These are phyloP conservation scores for Coemansia sp. DNA, from an alignment of 192 early-diverging fungal species.

Conservation along the genomic window DNA sequence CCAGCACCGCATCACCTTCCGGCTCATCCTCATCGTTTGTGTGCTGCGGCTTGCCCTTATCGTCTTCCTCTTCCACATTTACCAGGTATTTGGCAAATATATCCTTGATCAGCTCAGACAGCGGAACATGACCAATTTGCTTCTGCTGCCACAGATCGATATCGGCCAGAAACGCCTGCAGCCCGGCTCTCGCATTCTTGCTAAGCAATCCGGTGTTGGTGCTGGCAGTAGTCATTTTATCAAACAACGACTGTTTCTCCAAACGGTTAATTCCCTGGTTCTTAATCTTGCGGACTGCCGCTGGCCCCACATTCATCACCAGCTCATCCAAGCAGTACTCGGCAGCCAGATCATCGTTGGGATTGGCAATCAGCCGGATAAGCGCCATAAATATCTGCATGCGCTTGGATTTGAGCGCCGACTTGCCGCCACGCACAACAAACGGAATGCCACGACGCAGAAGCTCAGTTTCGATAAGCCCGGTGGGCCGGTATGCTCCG, in stretches of 20 bases:
- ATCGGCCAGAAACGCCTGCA: conserved; percentile 16
- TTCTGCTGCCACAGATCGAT: conserved; percentile 17
- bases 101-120: conserved; percentile 9
- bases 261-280: background rate
- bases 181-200: conserved; percentile 11
- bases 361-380: conserved; percentile 32
- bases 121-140: conserved; percentile 8
- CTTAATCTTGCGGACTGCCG: conserved; percentile 2
- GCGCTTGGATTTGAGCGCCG: conserved; percentile 34
- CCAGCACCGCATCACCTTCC: conserved; percentile 20
- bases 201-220: conserved; percentile 3
- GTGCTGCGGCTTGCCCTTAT: background rate
- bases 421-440: conserved; percentile 43
- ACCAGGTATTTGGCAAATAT: conserved; percentile 25
- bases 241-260: background rate
- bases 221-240: conserved; percentile 4
- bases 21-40: background rate
- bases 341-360: conserved; percentile 31
- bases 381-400: conserved; percentile 45
- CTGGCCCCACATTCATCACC: conserved; percentile 24
- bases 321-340: conserved; percentile 27
- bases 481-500: conserved; percentile 55
- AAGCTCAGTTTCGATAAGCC: conserved; percentile 57
- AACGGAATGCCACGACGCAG: conserved; percentile 41
- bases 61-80: background rate